phyloP scores from a whole-genome alignment of 768 basidiomycete genomes.

The Ephemerocybe angulata region DNA sequence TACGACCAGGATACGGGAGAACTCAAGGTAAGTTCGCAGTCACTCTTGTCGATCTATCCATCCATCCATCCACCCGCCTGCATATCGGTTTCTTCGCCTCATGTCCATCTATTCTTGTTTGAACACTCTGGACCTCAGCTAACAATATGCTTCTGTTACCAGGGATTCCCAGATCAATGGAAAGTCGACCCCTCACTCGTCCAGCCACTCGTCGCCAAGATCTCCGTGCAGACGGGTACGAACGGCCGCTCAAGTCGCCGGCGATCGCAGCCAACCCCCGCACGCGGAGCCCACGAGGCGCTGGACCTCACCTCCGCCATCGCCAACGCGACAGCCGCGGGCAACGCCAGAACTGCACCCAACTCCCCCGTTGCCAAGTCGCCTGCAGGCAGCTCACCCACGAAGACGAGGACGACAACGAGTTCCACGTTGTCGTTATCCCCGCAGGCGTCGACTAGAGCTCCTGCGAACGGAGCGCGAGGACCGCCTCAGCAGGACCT shows the following conservation, averaged over 20 bases:
- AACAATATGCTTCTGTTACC: not conserved
- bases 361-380: not conserved
- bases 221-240: constrained; percentile 5
- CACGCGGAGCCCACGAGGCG: not conserved
- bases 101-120: too few species aligned
- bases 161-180: constrained; percentile 23
- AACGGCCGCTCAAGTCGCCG: constrained; percentile 2
- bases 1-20: constrained; percentile 26
- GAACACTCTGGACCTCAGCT: too few species aligned
- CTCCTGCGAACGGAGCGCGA: not conserved
- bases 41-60: not conserved
- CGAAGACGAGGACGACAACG: not conserved
- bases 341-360: not conserved
- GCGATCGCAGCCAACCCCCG: constrained; percentile 6
- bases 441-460: not conserved
- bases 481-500: too few species aligned
- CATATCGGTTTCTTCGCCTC: not conserved
- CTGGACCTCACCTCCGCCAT: not conserved
- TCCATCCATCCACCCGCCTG: too few species aligned
- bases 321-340: not conserved
- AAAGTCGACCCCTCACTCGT: not conserved
- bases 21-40: constrained; percentile 16
- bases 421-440: not conserved
- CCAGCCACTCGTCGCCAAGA: constrained; percentile 1
- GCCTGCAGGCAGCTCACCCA: not conserved